Evolutionary conservation across 495 filamentous ascomycete species (phyloP), one percentile per base, ranked within the genome.

Genomic region (Physcia stellaris): DNA sequence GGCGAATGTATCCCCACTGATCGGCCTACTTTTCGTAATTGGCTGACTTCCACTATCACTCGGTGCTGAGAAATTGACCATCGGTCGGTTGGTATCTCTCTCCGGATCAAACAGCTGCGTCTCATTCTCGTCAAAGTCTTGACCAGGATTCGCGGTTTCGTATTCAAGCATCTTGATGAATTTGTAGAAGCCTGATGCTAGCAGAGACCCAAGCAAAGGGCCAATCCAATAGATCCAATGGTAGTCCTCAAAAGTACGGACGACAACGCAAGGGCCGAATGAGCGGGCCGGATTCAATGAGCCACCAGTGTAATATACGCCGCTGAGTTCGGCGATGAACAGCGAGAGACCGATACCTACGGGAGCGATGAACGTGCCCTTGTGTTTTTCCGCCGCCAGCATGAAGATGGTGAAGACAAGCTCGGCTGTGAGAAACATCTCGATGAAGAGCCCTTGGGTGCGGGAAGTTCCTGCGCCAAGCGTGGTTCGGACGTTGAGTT

Each of bases 161-260:
- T 83, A 92, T 46, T 80, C 72, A 29, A 90, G 64, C 2, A 63
- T 47, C 46, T 80, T 75, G 40, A 86, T 66, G 31, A 84, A 52
- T 22, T 63, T 63, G 48, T 80, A 87, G 50, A 88, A 76, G 4
- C 63, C 70, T 0, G 64, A 73, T 0, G 83, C 83, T 2, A 86
- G 56, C 2, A 86, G 50, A 0, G 74, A 63, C 0, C 82, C 81
- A 4, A 80, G 56, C 4, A 69, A 44, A 1, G 81, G 80, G 1
- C 82, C 82, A 17, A 84, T 62, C 69, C 70, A 75, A 47, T 75
- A 70, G 41, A 70, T 67, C 38, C 32, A 42, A 15, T 42, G 3
- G 31, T 42, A 42, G 30, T 36, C 6, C 10, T 49, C 22, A 32
- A 49, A 46, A 1, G 18, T 11, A 21, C 28, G 47, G 20, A 43